These are phyloP conservation scores for Lepiota venenata DNA, from an alignment of 768 basidiomycete species.

Conservation along the genomic window DNA sequence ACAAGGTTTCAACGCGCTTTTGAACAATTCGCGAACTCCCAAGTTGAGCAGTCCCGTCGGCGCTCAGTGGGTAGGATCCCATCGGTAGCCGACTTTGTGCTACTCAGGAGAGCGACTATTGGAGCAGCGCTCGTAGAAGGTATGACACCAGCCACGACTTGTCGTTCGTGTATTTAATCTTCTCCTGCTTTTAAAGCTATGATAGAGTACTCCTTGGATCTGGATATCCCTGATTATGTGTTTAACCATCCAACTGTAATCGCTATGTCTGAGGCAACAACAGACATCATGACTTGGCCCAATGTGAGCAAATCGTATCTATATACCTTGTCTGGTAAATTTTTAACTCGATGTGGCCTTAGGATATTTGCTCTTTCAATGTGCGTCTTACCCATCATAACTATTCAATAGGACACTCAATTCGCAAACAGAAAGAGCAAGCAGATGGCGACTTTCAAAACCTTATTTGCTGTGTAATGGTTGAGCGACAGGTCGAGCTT, in stretches of 20 bases:
- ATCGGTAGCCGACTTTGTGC: conserved; percentile 16
- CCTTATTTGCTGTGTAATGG: conserved; percentile 21
- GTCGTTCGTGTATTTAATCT: no score
- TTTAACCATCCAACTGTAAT: conserved; percentile 16
- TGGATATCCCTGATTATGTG: conserved; percentile 15
- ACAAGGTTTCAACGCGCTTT: conserved; percentile 15
- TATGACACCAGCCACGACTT: no score
- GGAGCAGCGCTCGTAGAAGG: conserved; percentile 18
- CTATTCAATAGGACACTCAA: not conserved
- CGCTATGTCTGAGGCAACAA: conserved; percentile 18
- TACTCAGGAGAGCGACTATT: conserved; percentile 15
- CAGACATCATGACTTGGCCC: conserved; percentile 21
- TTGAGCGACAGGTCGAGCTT: conserved; percentile 20
- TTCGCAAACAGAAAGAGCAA: conserved; percentile 23
- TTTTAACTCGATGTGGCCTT: not conserved
- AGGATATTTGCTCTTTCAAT: conserved; percentile 24
- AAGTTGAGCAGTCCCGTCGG: conserved; percentile 12
- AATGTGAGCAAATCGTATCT: conserved; percentile 16
- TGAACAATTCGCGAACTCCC: conserved; percentile 11
- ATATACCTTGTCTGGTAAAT: not conserved
- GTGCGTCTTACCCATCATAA: conserved; percentile 6
- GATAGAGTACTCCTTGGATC: conserved; percentile 17
- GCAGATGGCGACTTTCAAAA: conserved; percentile 25
- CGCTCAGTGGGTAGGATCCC: conserved; percentile 9
- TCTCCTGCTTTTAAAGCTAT: conserved; percentile 10